Evolutionary conservation across 768 basidiomycete genomes (phyloP).

Genomic region (Suillus placidus): DNA sequence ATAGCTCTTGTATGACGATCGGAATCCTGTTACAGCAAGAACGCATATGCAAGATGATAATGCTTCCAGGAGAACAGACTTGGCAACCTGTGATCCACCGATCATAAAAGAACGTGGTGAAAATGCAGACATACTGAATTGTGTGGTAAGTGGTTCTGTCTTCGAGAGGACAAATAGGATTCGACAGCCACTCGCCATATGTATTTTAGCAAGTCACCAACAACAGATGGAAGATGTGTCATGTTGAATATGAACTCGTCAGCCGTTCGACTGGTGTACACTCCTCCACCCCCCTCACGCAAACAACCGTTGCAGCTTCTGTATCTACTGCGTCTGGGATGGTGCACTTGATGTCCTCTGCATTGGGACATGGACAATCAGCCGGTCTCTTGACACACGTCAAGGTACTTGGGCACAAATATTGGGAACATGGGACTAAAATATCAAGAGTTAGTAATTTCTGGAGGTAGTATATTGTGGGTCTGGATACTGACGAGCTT

Average conservation of each 20-base stretch:
- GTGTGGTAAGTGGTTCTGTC: background rate
- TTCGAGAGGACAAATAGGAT: background rate
- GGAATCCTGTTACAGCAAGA: background rate
- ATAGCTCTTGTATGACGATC: background rate
- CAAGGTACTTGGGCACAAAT: constrained; percentile 76
- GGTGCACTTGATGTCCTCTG: constrained; percentile 75
- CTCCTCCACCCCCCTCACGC: constrained; percentile 65
- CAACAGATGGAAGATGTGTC: constrained; percentile 3
- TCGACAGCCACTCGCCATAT: background rate
- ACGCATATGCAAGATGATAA: background rate
- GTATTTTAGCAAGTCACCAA: background rate
- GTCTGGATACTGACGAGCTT: constrained; percentile 52
- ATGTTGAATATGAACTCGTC: constrained; percentile 15
- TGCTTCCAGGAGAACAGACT: background rate
- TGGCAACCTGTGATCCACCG: background rate
- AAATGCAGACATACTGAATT: background rate
- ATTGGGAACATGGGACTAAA: constrained; percentile 72
- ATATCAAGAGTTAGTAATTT: constrained; percentile 4
- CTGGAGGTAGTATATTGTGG: background rate
- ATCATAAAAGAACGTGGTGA: too few species aligned
- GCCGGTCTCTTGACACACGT: constrained; percentile 55
- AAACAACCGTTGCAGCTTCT: constrained; percentile 63
- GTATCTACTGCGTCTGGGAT: constrained; percentile 62
- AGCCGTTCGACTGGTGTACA: constrained; percentile 66
- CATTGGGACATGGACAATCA: constrained; percentile 80